Evolutionary conservation across 1,284 basidiomycete species (phyloP), one percentile per base, ranked within the genome.

Genomic region (Meripilus lineatus): DNA sequence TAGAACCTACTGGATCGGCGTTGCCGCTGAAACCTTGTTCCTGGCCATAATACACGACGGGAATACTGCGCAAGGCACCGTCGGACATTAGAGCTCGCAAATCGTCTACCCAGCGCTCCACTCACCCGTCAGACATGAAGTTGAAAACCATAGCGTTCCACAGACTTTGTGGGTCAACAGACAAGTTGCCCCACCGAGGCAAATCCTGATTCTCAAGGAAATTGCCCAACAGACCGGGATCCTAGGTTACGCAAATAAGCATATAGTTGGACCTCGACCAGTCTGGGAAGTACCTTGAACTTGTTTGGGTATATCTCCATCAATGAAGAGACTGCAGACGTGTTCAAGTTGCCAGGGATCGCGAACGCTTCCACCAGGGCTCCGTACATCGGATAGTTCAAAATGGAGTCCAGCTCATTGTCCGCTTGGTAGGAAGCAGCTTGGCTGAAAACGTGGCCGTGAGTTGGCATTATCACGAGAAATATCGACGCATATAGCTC

Each of bases 161-260:
- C 50, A 62, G 47, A 40, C 54, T 67, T 56, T 69, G 62, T 22
- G 62, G 54, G 46, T 65, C 65, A 22, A 65, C 56, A 23, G 66
- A 66, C 38, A 70, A 52, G 53, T 70, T 72, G 21, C 61, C 54
- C 68, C 70, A 77, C 39, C 77, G 66, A 0, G 77, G 72, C 15
- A 77, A 56, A 57, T 79, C 77, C 50, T 80, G 78, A 61, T 78
- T 77, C 57, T 79, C 77, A 21, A 81, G 62, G 61, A 81, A 81
- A 60, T 75, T 77, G 28, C 74, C 75, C 4, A 79, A 62, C 8
- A 73, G 38, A 5, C 55, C 57, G 6, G 56, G 46, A 35, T 64
- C 62, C 57, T 62, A 37, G 5, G 35, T n/a, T n/a, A 32, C 2
- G 24, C 17, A 52, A 39, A 24, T 39, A 8, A 44, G 25, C 34